Conservation (phyloP, 2,329 filamentous ascomycete genomes). For the Neopestalotiopsis sp. region DNA sequence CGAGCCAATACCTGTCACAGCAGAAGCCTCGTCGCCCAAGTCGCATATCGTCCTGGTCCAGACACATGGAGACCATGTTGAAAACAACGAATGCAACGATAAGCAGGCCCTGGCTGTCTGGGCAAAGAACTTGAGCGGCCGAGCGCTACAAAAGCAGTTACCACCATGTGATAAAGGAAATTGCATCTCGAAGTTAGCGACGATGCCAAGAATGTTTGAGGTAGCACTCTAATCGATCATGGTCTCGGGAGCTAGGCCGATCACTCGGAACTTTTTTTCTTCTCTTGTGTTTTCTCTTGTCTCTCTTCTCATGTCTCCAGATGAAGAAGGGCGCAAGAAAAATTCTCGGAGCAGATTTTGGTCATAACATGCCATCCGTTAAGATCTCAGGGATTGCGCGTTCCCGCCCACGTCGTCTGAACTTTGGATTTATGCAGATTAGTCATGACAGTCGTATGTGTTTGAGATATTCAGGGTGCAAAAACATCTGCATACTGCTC, state of each 20-base stretch:
- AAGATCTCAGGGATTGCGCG: not conserved
- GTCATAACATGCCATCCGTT: not conserved
- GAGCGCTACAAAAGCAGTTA: not conserved
- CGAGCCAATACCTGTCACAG: no score
- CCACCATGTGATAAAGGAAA: slow-evolving; percentile 4
- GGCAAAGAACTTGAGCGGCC: not conserved
- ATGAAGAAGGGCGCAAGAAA: not conserved
- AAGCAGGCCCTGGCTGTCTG: not conserved
- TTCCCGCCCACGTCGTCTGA: not conserved
- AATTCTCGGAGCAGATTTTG: not conserved
- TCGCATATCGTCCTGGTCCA: not conserved
- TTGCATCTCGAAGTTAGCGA: not conserved
- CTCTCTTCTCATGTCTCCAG: not conserved
- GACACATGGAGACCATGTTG: slow-evolving; percentile 4
- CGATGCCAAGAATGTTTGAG: slow-evolving; percentile 1
- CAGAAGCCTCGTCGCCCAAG: not conserved
- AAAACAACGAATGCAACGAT: not conserved
- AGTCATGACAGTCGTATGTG: no score
- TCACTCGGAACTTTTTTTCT: not conserved
- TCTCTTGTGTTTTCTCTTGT: no score
- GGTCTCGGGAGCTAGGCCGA: not conserved
- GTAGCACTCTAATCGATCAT: slow-evolving; percentile 1
- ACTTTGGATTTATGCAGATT: no score
- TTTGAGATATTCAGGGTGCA: no score
- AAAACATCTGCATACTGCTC: no score